Base-by-base conservation (phyloP, 2,329 filamentous ascomycete genomes). In the Calonectria montana region DNA sequence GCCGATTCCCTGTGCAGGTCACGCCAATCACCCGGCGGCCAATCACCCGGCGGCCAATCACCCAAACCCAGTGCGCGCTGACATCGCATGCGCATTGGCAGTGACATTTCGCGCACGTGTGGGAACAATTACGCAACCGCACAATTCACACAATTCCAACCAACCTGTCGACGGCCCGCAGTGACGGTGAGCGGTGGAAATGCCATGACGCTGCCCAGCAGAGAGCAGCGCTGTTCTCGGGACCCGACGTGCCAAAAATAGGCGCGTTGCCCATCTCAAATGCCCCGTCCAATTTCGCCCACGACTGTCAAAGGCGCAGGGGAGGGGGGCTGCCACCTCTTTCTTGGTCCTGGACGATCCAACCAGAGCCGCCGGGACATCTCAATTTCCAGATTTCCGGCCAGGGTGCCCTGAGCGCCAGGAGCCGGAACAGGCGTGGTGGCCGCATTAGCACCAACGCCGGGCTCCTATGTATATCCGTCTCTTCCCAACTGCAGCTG, bases 231-330 rank as follows among this genome's bases (percentile, higher is more conserved):
- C 43, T 47, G 18, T 71, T 25, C 53, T n/a, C 25, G 53, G 53
- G 29, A 48, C 27, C 43, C 21, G 21, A 16, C 29, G 47, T n/a
- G 23, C 67, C 61, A 65, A 69, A 65, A 69, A 65, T 69, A 69
- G 57, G 47, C 39, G n/a, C 39, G 18, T 10, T 29, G 45, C 7
- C 66, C 66, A 43, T 50, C 29, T n/a, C 55, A 18, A 15, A 2
- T 1, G 35, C 63, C 53, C 53, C 64, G 21, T 67, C 57, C 23
- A 71, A 71, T 71, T 71, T 71, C 69, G 64, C 47, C 69, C 68
- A 45, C 48, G 61, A 35, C 66, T 62, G 41, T 48, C 61, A 64
- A 64, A n/a, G 12, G 4, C 29, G 43, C 61, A 64, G 61, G 61
- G 61, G 59, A 31, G 35, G 25, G 25, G 29, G 8, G 27, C 31